phyloP scores from a whole-genome alignment of 2,329 filamentous ascomycete species.

The Colletotrichum noveboracense region DNA sequence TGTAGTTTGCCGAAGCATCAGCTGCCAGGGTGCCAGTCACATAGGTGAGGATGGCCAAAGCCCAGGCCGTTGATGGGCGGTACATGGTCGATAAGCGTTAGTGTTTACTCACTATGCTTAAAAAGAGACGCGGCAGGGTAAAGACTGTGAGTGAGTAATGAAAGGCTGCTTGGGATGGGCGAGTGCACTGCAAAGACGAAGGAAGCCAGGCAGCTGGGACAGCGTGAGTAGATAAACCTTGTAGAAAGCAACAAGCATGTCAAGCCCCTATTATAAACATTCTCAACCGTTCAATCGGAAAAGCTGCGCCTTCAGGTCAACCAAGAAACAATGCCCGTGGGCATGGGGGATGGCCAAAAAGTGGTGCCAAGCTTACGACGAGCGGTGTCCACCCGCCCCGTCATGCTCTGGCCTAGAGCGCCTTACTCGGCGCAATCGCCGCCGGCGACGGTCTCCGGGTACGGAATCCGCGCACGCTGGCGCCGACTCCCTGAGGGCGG shows the following conservation, averaged over 20 bases:
- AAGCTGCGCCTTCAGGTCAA: not conserved
- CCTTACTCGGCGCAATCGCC: too few species aligned
- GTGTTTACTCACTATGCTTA: not conserved
- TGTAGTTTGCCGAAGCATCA: conserved; percentile 24
- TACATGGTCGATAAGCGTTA: not conserved
- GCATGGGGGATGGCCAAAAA: not conserved
- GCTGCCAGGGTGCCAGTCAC: conserved; percentile 12
- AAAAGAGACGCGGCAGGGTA: not conserved
- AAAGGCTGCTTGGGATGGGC: not conserved
- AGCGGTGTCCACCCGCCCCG: not conserved
- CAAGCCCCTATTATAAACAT: not conserved
- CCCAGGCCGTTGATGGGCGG: not conserved
- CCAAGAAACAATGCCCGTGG: not conserved
- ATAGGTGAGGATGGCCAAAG: conserved; percentile 16
- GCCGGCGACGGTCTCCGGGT: not conserved
- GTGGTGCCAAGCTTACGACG: conserved; percentile 5
- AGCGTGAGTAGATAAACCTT: not conserved
- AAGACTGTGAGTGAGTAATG: not conserved
- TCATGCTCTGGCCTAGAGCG: not conserved
- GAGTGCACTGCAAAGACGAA: not conserved
- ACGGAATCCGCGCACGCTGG: not conserved
- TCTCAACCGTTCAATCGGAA: not conserved
- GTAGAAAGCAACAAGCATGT: not conserved
- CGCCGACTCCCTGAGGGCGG: not conserved
- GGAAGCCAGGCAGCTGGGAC: not conserved